Evolutionary conservation across 2,329 filamentous ascomycete species (phyloP).

Genomic region (Colletotrichum liaoningense): DNA sequence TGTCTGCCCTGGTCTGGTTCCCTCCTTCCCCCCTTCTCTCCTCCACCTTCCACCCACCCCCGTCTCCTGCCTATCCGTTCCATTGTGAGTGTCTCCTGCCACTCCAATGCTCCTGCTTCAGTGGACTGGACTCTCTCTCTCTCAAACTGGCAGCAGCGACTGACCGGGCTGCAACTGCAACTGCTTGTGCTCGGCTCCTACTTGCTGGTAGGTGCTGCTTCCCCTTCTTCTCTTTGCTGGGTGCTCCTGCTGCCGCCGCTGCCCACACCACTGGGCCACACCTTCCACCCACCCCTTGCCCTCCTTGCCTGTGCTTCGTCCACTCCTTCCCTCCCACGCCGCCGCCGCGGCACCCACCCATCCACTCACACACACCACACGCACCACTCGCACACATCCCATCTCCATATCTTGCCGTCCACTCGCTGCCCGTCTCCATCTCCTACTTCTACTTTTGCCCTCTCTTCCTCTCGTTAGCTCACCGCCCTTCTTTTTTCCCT

Average conservation of each 20-base stretch:
- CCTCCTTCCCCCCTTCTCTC: conserved; percentile 3
- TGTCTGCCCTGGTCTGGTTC: conserved; percentile 22
- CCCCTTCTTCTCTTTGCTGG: neutral
- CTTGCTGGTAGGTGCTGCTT: too few relatives aligned
- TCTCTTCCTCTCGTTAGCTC: conserved; percentile 44
- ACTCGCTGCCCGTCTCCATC: conserved; percentile 42
- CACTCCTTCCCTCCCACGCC: conserved; percentile 32
- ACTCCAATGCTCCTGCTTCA: neutral
- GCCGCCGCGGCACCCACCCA: conserved; percentile 14
- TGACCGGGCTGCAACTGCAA: neutral
- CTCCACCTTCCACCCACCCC: neutral
- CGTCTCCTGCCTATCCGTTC: conserved; percentile 35
- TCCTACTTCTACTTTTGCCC: conserved; percentile 45
- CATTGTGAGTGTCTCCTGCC: conserved; percentile 26
- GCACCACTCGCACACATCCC: conserved; percentile 35
- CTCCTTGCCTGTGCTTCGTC: conserved; percentile 2
- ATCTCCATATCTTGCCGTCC: conserved; percentile 42
- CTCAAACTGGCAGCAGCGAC: neutral
- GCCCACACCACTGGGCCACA: neutral
- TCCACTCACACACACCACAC: conserved; percentile 41
- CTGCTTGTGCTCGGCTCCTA: neutral
- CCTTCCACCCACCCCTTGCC: neutral
- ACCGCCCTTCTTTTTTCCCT: conserved; percentile 45
- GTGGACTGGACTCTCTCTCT: neutral
- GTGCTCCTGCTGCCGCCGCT: neutral